Evolutionary conservation across 2,329 filamentous ascomycete species (phyloP).

Genomic region (Hymenoscyphus albidus): DNA sequence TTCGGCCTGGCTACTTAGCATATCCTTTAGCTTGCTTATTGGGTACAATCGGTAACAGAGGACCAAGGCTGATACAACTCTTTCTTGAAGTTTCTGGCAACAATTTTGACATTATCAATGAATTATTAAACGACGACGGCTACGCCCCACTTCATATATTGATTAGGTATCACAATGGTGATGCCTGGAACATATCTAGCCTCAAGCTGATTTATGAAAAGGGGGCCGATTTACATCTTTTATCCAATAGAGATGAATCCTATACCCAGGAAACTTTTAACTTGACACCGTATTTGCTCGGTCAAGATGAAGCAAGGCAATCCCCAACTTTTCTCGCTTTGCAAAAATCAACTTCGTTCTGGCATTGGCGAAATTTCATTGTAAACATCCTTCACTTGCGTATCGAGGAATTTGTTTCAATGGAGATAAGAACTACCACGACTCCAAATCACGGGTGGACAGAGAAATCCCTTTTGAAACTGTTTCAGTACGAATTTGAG

Average conservation of each 20-base stretch:
- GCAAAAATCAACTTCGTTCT: not conserved
- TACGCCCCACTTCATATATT: not conserved
- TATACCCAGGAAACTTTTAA: no score
- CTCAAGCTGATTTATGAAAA: not conserved
- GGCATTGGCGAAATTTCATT: not conserved
- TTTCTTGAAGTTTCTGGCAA: not conserved
- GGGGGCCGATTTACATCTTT: not conserved
- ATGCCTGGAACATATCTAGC: not conserved
- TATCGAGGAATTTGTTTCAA: no score
- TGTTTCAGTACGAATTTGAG: no score
- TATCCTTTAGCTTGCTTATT: not conserved
- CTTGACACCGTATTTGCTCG: no score
- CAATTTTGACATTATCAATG: not conserved
- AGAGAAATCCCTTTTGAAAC: no score
- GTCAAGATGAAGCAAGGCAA: not conserved
- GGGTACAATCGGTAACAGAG: no score
- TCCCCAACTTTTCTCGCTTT: not conserved
- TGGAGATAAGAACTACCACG: no score
- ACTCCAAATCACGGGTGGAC: no score
- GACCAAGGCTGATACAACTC: not conserved
- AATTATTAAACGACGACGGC: not conserved
- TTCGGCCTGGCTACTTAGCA: not conserved
- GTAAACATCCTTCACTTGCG: not conserved
- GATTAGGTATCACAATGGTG: not conserved
- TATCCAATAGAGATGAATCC: not conserved